Evolutionary conservation across 1,284 basidiomycete species (phyloP), one percentile per base, ranked within the genome.

Genomic region (Malassezia japonica): DNA sequence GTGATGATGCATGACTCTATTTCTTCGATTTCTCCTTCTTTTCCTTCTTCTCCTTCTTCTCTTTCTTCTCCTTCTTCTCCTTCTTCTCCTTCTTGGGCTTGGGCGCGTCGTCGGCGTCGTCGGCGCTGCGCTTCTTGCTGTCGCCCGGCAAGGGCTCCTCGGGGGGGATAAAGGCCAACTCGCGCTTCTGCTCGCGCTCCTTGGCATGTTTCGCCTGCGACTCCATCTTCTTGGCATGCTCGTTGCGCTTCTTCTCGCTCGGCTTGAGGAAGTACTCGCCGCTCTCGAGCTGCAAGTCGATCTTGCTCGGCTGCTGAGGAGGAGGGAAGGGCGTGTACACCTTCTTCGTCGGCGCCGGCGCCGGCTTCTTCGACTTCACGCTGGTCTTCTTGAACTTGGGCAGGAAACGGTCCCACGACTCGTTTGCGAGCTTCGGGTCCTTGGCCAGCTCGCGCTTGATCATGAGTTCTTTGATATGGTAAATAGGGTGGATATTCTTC

Each of bases 381-480:
- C 95, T 89, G 36, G 82, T 81, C 75, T 88, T 92, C 63, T 90
- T 84, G 81, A 98, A 98, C 72, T 90, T 84, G 15, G 94, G 94
- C 10, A 99, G 78, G 79, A 98, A 99, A 6, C 94, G 82, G 59
- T 96, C 92, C 94, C 94, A 99, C 24, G 84, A 86, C 72, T 98
- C 91, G 18, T 78, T 83, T 0, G 86, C 89, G 7, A 99, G 80
- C 70, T 95, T 92, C 3, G 94, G 92, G 69, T 99, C 94, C 76
- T 96, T 96, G 13, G 92, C 90, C 6, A 99, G 80, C 76, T 99
- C 94, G 41, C 92, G 84, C 55, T 89, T 85, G 68, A 99, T 92
- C 94, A 99, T 99, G 40, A 99, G 80, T 76, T 98, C 94, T 87
- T 99, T 99, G 76, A 99, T 99, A 61, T 91, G 84, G 74, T 99